Conservation (phyloP, 495 filamentous ascomycete species). For the Tuber magnatum region DNA sequence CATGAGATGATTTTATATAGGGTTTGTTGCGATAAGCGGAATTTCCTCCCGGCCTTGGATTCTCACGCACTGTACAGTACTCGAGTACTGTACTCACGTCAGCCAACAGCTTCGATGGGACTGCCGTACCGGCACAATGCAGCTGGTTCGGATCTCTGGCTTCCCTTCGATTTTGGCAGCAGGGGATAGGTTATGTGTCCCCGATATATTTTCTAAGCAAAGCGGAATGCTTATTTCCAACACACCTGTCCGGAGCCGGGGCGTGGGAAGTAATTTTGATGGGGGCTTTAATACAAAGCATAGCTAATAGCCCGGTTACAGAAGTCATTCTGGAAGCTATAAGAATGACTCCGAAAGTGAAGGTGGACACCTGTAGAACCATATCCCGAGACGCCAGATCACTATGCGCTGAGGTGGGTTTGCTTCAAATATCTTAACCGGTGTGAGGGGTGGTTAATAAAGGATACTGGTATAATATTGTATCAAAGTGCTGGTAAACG, state of each 20-base stretch:
- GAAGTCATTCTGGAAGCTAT: background rate
- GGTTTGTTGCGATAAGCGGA: background rate
- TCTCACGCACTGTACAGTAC: too few species aligned
- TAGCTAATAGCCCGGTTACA: background rate
- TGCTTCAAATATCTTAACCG: too few species aligned
- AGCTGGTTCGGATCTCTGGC: background rate
- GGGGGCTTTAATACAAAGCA: background rate
- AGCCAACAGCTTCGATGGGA: background rate
- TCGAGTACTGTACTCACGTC: background rate
- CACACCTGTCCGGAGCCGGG: background rate
- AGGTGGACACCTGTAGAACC: background rate
- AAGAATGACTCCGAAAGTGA: background rate
- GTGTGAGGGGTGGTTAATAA: too few species aligned
- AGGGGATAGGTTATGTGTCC: too few species aligned
- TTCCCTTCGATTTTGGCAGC: background rate
- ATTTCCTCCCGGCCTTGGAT: background rate
- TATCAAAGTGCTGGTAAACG: background rate
- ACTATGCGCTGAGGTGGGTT: too few species aligned
- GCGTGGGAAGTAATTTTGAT: background rate
- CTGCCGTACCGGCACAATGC: background rate
- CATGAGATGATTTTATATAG: background rate
- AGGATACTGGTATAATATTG: too few species aligned
- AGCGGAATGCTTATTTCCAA: background rate
- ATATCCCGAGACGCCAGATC: too few species aligned
- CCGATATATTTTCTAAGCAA: background rate